Percentiles rank a stretch among this genome's conserved stretches.
Evolutionary conservation across 2,329 filamentous ascomycete species (phyloP).

Genomic region (Pseudogymnoascus sp.): DNA sequence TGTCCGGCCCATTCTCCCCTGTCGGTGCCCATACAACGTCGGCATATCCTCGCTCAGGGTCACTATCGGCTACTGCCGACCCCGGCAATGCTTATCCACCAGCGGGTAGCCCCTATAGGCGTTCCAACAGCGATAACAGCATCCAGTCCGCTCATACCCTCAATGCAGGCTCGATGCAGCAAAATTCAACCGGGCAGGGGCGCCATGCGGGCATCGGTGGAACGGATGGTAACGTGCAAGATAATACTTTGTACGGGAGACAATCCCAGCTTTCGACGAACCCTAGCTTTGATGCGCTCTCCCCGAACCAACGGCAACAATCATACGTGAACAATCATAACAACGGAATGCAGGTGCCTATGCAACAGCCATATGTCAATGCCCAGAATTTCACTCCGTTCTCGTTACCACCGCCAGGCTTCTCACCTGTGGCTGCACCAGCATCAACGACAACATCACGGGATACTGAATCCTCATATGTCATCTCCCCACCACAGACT

Average conservation of each 20-base stretch:
- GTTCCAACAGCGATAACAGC: constrained; percentile 28
- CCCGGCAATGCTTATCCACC: constrained; percentile 19
- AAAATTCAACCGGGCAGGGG: not conserved
- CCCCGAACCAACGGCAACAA: constrained; percentile 25
- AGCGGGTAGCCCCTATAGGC: constrained; percentile 22
- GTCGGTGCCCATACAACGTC: constrained; percentile 25
- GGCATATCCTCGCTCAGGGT: constrained; percentile 24
- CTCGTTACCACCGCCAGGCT: constrained; percentile 56
- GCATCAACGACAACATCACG: constrained; percentile 26
- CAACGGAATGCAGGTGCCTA: constrained; percentile 16
- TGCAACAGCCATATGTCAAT: constrained; percentile 42
- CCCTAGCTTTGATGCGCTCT: constrained; percentile 14
- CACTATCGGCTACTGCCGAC: constrained; percentile 24
- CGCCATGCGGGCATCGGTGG: constrained; percentile 12
- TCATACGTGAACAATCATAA: not conserved
- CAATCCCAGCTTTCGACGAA: not conserved
- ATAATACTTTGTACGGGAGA: constrained; percentile 23
- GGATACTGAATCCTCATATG: constrained; percentile 26
- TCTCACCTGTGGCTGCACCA: constrained; percentile 36
- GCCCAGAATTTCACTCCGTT: constrained; percentile 59
- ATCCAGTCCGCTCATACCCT: constrained; percentile 22
- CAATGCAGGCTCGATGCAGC: not conserved
- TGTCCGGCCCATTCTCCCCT: constrained; percentile 27
- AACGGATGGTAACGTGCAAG: constrained; percentile 21
- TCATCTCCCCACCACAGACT: constrained; percentile 18